Conservation (phyloP, 2,329 filamentous ascomycete species). For the Grosmannia huntii region DNA sequence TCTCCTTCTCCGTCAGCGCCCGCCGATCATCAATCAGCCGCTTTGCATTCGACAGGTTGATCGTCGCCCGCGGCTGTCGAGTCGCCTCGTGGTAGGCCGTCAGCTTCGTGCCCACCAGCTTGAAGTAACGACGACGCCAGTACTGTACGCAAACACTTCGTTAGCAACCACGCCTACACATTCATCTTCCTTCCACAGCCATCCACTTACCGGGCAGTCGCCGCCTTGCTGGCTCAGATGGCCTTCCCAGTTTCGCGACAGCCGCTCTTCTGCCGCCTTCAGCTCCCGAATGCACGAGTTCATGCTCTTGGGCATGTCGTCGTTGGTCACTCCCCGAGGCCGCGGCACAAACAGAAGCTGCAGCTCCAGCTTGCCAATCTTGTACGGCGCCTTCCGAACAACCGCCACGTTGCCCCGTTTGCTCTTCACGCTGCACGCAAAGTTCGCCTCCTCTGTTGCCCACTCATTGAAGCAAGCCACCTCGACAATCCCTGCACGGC, state of each 20-base stretch:
- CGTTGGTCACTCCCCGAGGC: slow-evolving; percentile 73
- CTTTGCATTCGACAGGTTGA: slow-evolving; percentile 86
- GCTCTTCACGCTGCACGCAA: slow-evolving; percentile 82
- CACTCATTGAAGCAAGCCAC: slow-evolving; percentile 97
- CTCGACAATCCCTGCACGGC: slow-evolving; percentile 75
- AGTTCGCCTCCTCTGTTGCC: slow-evolving; percentile 73
- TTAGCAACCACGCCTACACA: slow-evolving; percentile 16
- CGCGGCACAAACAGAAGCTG: slow-evolving; percentile 92
- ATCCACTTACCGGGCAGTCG: slow-evolving; percentile 75
- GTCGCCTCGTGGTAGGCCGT: slow-evolving; percentile 95
- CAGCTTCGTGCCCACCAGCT: slow-evolving; percentile 77
- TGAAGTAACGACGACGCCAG: slow-evolving; percentile 97
- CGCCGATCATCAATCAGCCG: slow-evolving; percentile 89
- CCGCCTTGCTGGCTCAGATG: slow-evolving; percentile 92
- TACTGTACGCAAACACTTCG: slow-evolving; percentile 41
- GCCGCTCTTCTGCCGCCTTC: slow-evolving; percentile 73
- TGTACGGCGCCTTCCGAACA: slow-evolving; percentile 83
- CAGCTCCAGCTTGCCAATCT: slow-evolving; percentile 85
- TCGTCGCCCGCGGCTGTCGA: slow-evolving; percentile 87
- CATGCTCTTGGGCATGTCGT: slow-evolving; percentile 99
- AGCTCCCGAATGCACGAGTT: slow-evolving; percentile 90
- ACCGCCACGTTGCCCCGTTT: slow-evolving; percentile 64
- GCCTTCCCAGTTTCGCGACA: slow-evolving; percentile 71
- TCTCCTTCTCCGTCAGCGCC: slow-evolving; percentile 72
- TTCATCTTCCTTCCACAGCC: background rate